Base-by-base conservation (phyloP, 2,329 filamentous ascomycete species). In the Monascus ruber region DNA sequence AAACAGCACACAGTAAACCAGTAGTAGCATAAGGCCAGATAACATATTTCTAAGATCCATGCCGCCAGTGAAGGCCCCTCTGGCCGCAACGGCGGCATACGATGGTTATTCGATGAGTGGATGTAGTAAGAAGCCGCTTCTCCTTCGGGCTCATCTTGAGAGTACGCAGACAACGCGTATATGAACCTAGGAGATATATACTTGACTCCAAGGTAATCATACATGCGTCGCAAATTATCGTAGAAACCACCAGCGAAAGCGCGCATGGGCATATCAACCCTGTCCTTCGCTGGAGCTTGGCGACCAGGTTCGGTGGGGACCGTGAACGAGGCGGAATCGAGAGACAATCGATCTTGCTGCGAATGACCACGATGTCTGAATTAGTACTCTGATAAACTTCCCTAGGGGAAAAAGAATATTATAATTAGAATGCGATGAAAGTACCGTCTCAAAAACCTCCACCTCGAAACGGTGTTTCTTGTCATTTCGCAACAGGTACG, bases 1-100 rank as follows among this genome's bases (percentile, higher is more conserved):
- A 74, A 72, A 49, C 71, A 76, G 27, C 69, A 73, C 3, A 68
- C 26, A 0, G 66, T 67, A 52, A 76, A 76, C 69, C 71, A 78
- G 26, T 63, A 46, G 44, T 77, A 72, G 45, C 69, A 74, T 0
- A 68, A 37, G 5, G 65, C 49, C 24, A 76, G 47, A 44, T 69
- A 68, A 5, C 65, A 31, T 0, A 66, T 55, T 44, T 75, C 68
- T 4, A 65, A 29, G 0, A 72, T 32, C 50, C 72, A 68, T 1
- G 49, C 34, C n/a, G 65, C 35, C 24, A 66, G 43, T 1, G 58
- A 51, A 2, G 53, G 37, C 4, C 59, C 56, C 4, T 51, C 58
- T 0, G 64, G 61, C 2, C 65, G 65, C 40, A 66, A 54, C 4
- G 71, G 66, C 0, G 66, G 65, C 10, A 69, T 49, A 43, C 64